Conservation (phyloP, 2,329 filamentous ascomycete species). For the Sordariomycetes sp. region DNA sequence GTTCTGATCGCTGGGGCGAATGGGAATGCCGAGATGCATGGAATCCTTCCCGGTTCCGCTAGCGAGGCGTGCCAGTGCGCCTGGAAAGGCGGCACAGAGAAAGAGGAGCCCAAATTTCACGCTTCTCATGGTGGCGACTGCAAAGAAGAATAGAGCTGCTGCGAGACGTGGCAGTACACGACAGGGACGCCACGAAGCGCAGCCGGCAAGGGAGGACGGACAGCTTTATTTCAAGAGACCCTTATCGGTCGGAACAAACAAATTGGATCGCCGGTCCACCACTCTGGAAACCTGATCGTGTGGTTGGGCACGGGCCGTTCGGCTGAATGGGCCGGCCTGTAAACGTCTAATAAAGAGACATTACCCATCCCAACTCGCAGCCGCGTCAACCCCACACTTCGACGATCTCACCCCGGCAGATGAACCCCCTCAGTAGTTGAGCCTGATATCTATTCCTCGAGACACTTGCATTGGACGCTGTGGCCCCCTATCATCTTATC, state of each 20-base stretch:
- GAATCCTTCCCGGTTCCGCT: neutral
- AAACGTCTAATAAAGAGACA: neutral
- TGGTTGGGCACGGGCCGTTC: neutral
- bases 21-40: neutral
- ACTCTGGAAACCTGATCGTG: neutral
- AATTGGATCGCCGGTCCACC: neutral
- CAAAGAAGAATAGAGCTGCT: neutral
- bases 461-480: too few species aligned
- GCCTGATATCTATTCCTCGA: too few species aligned
- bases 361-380: neutral
- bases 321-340: neutral
- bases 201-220: neutral
- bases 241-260: neutral
- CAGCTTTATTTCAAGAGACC: neutral
- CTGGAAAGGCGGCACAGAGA: conserved; percentile 1
- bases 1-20: neutral
- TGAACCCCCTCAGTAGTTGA: too few species aligned
- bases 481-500: too few species aligned
- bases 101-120: neutral
- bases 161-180: neutral
- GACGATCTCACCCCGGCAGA: neutral
- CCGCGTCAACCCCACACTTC: neutral
- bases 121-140: neutral
- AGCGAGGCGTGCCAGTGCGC: neutral
- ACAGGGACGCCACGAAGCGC: neutral